These are phyloP conservation scores for Hypoxylon intermedium DNA, from an alignment of 495 filamentous ascomycete species.

Conservation along the genomic window DNA sequence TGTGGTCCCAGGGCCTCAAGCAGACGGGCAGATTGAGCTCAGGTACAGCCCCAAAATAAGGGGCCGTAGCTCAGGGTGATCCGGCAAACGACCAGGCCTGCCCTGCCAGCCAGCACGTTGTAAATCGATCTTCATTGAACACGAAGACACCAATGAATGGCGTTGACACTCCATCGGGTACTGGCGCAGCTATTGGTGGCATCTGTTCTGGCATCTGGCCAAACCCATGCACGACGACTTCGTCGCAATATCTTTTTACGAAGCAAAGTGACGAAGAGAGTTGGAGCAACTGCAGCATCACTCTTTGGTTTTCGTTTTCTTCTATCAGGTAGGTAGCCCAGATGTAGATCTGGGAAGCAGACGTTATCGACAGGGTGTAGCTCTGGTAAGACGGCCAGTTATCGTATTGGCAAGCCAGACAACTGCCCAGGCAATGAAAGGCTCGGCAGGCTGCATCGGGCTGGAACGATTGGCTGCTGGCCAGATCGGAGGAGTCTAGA, in stretches of 20 bases:
- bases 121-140: constrained; percentile 37
- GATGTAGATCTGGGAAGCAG: constrained; percentile 4
- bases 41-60: constrained; percentile 43
- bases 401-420: constrained; percentile 23
- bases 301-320: too few relatives aligned
- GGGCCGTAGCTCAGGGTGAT: constrained; percentile 34
- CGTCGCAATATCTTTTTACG: constrained; percentile 22
- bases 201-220: constrained; percentile 8
- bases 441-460: constrained; percentile 33
- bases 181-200: constrained; percentile 20
- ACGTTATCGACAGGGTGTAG: constrained; percentile 6
- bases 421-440: constrained; percentile 28
- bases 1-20: constrained; percentile 18
- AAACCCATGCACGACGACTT: background rate
- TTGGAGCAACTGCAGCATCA: background rate
- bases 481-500: constrained; percentile 9
- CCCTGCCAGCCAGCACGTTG: constrained; percentile 32
- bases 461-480: constrained; percentile 22
- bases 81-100: constrained; percentile 23
- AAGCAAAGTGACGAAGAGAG: background rate
- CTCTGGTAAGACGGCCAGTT: constrained; percentile 20
- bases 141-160: constrained; percentile 39
- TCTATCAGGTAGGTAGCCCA: too few relatives aligned
- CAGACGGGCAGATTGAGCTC: constrained; percentile 23
- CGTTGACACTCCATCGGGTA: constrained; percentile 32